Evolutionary conservation across 2,329 filamentous ascomycete genomes (phyloP).

Genomic region (Whalleya microplaca): DNA sequence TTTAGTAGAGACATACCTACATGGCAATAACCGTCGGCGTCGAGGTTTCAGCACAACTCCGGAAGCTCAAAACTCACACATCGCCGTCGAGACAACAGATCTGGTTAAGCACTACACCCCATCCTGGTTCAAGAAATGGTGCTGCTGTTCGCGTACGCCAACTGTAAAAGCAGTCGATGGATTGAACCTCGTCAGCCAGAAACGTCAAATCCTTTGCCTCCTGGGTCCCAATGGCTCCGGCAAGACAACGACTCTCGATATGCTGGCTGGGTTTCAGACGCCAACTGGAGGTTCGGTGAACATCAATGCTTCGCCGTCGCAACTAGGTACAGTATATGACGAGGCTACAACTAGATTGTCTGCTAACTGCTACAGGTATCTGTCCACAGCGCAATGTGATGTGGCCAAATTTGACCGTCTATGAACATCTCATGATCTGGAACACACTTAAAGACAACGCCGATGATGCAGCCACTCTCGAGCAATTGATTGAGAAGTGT

Average conservation of each 20-base stretch:
- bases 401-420: conserved; percentile 73
- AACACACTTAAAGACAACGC: conserved; percentile 65
- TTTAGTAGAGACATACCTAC: conserved; percentile 37
- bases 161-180: conserved; percentile 60
- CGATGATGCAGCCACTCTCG: conserved; percentile 49
- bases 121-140: conserved; percentile 33
- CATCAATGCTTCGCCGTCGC: conserved; percentile 54
- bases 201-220: conserved; percentile 66
- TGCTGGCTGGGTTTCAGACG: conserved; percentile 66
- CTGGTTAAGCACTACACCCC: conserved; percentile 41
- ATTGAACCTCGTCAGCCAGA: conserved; percentile 60
- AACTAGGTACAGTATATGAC: conserved; percentile 49
- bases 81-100: conserved; percentile 26
- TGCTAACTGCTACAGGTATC: conserved; percentile 64
- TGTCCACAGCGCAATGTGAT: conserved; percentile 79
- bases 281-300: conserved; percentile 63
- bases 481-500: conserved; percentile 61
- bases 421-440: conserved; percentile 72
- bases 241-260: conserved; percentile 71
- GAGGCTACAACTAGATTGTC: conserved; percentile 36
- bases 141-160: conserved; percentile 35
- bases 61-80: conserved; percentile 25
- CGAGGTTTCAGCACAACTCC: conserved; percentile 26
- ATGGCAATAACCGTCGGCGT: conserved; percentile 41
- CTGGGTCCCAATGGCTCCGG: conserved; percentile 73